Percentiles rank a stretch among this genome's conserved stretches.
phyloP scores from a whole-genome alignment of 768 basidiomycete genomes.

The Trichaptum fuscoviolaceum region DNA sequence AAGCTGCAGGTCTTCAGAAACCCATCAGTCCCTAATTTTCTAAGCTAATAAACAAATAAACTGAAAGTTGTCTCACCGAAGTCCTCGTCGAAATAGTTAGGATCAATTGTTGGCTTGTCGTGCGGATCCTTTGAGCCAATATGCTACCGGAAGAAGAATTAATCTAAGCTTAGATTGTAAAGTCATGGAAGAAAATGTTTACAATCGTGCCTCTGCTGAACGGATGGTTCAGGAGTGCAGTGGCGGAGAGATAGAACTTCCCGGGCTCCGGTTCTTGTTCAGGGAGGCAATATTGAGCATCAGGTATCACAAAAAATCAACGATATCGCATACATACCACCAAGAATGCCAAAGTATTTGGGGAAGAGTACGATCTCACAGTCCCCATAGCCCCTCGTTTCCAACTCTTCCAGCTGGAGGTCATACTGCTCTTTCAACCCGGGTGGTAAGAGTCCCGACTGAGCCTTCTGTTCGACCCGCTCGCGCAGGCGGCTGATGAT shows the following conservation, averaged over 20 bases:
- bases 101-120: slow-evolving; percentile 34
- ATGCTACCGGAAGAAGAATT: slow-evolving; percentile 17
- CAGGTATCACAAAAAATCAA: too few relatives aligned
- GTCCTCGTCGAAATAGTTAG: slow-evolving; percentile 37
- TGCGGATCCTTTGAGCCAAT: slow-evolving; percentile 27
- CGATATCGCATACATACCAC: neutral
- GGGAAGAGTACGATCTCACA: slow-evolving; percentile 1
- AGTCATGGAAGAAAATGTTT: neutral
- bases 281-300: neutral
- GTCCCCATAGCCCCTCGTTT: slow-evolving; percentile 15
- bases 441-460: slow-evolving; percentile 12
- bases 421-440: slow-evolving; percentile 36
- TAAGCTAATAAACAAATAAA: neutral
- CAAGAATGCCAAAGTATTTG: neutral
- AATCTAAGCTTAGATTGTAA: neutral
- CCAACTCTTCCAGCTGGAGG: slow-evolving; percentile 29
- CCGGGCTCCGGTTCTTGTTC: slow-evolving; percentile 9
- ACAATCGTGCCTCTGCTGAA: slow-evolving; percentile 21
- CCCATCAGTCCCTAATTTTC: neutral
- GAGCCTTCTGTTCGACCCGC: neutral
- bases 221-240: slow-evolving; percentile 16
- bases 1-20: slow-evolving; percentile 8
- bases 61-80: slow-evolving; percentile 25
- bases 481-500: neutral
- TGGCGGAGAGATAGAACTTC: slow-evolving; percentile 23